Base-by-base conservation (phyloP, 1,284 basidiomycete species). In the Tilletia indica region DNA sequence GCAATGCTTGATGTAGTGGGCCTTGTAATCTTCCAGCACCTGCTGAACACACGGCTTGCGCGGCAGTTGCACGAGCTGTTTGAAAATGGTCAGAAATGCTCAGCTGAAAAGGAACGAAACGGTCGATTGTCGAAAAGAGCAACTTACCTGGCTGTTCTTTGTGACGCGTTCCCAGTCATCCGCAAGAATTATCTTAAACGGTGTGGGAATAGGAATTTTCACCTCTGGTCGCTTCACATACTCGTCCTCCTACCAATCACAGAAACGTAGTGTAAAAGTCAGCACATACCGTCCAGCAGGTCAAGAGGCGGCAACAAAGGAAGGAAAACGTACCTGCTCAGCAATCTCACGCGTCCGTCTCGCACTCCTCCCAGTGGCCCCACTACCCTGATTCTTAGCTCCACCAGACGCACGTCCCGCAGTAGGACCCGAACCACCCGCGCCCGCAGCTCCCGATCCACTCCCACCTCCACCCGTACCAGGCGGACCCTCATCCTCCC, bases 161-260 rank as follows among this genome's bases (percentile, higher is more conserved):
- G 96, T 99, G 56, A 99, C 90, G 19, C 91, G 90, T 86, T 99
- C 96, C 96, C 82, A 99, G 80, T 99, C 97, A 80, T 99, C 95
- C 0, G 99, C 95, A 16, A 99, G 87, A 72, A 92, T 88, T 42
- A 91, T 88, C 85, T 98, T 98, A 75, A 99, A 88, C 16, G 89
- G 85, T 78, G 98, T 94, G 0, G 96, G 97, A 14, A 98, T 90
- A 70, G 88, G 89, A 66, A 99, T 88, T 85, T 93, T 94, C 87
- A 99, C 91, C 80, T 98, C 95, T 3, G 93, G 92, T 77, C 91
- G 90, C 85, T 90, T 91, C 79, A 87, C 76, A 70, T 85, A 87
- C 63, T 88, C 87, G 8, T 87, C 86, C 73, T 88, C 87, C 82
- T 87, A 75, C n/a, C n/a, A n/a, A n/a, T n/a, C n/a, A n/a, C n/a